These are phyloP conservation scores for Penstemon eatonii DNA, from an alignment of 257 asterid species.

Conservation along the genomic window DNA sequence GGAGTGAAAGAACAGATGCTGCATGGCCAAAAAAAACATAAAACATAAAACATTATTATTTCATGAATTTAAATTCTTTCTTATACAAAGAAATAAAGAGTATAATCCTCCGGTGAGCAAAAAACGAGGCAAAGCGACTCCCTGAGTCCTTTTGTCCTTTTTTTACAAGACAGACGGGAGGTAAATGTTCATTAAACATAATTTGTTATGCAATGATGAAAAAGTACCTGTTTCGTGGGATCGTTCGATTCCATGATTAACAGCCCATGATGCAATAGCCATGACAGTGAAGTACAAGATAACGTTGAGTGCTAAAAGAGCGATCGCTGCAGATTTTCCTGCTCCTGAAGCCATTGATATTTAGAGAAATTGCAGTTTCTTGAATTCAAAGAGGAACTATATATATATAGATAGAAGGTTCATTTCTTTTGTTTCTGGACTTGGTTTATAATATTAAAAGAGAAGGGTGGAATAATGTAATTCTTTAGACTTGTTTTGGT, in stretches of 20 bases:
- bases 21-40: constrained; percentile 29
- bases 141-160: too few relatives aligned
- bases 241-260: constrained; percentile 65
- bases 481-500: constrained; percentile 29
- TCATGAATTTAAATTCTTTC: background rate
- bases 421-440: constrained; percentile 36
- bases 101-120: too few relatives aligned
- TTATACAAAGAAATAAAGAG: too few relatives aligned
- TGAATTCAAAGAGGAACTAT: constrained; percentile 24
- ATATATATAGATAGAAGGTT: constrained; percentile 33
- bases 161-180: too few relatives aligned
- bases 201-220: too few relatives aligned
- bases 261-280: constrained; percentile 71
- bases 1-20: constrained; percentile 63
- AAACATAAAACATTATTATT: background rate
- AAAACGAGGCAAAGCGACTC: too few relatives aligned
- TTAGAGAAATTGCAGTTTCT: constrained; percentile 15
- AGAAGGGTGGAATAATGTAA: constrained; percentile 26
- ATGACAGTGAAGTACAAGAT: constrained; percentile 66
- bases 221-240: constrained; percentile 60
- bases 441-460: constrained; percentile 29
- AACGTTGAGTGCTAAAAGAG: constrained; percentile 52
- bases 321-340: constrained; percentile 73
- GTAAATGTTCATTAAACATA: too few relatives aligned
- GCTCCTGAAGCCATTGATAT: constrained; percentile 79